phyloP scores from a whole-genome alignment of 352 stramenopile genomes.

The Phytophthora citrophthora region DNA sequence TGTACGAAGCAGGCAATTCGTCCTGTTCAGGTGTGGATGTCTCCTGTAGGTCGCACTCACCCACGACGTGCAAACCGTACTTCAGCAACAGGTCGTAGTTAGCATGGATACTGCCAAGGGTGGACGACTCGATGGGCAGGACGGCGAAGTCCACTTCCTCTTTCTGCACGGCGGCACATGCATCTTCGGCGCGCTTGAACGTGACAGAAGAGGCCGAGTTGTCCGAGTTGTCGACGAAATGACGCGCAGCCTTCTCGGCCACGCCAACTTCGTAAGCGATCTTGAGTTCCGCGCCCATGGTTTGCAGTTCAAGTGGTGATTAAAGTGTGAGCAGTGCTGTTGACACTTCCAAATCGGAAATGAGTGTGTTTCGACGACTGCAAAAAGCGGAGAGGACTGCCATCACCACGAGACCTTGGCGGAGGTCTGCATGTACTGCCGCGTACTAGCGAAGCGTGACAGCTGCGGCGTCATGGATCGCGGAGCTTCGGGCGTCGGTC shows the following conservation, averaged over 20 bases:
- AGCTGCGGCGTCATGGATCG: slow-evolving; percentile 22
- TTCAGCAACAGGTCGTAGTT: slow-evolving; percentile 93
- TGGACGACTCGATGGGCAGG: slow-evolving; percentile 96
- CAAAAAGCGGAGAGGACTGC: neutral
- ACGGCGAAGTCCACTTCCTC: slow-evolving; percentile 94
- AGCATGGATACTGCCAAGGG: slow-evolving; percentile 96
- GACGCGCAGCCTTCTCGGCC: slow-evolving; percentile 69
- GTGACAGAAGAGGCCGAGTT: slow-evolving; percentile 41
- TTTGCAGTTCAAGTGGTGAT: slow-evolving; percentile 14
- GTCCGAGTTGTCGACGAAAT: slow-evolving; percentile 35
- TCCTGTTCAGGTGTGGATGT: slow-evolving; percentile 35
- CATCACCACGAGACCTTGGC: neutral
- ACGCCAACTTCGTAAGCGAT: slow-evolving; percentile 97
- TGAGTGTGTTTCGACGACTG: slow-evolving; percentile 7
- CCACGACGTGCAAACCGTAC: slow-evolving; percentile 71
- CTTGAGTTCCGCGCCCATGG: slow-evolving; percentile 65
- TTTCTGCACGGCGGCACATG: slow-evolving; percentile 62
- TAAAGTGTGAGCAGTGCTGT: slow-evolving; percentile 12
- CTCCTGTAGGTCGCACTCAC: slow-evolving; percentile 61
- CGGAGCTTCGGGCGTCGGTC: neutral
- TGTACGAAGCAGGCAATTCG: slow-evolving; percentile 72
- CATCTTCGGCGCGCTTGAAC: slow-evolving; percentile 39
- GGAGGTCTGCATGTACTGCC: neutral
- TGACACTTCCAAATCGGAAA: slow-evolving; percentile 27
- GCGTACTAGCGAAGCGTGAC: neutral